Evolutionary conservation across 1,139 yeast genomes (phyloP), one percentile per base, ranked within the genome.

Genomic region (Scheffersomyces titani): DNA sequence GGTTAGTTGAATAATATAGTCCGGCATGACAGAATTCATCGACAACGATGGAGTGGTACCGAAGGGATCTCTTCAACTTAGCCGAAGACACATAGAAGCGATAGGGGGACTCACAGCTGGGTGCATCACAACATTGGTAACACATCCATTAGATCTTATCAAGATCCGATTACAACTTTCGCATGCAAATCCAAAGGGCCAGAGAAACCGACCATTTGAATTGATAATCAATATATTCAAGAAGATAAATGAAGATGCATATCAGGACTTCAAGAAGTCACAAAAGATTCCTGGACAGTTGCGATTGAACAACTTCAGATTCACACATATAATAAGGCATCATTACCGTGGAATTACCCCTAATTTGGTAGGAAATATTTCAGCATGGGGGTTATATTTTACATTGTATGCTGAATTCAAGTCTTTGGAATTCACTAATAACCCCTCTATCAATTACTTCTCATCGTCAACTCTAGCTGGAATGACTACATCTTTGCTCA

Each of bases 371-470:
- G 99, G 98, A 0, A 92, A 92, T 62, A 86, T 96, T 0, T 69
- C 87, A 0, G 96, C 97, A 0, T 94, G 99, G 98, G 90, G 92
- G 0, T 69, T 90, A 11, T 94, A 94, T 66, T 94, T 94, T 70
- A 82, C 87, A 20, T 74, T 90, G 46, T 94, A 93, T 71, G 83
- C 87, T 51, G 82, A 78, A 55, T 80, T 83, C 63, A 89, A 89
- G 64, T 74, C 72, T 46, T 45, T 54, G 60, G 20, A 71, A 40
- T 50, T 59, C 16, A 53, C 68, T 2, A 55, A 61, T 6, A 64
- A 63, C 50, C 63, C 69, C 22, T 69, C 80, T 0, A 55, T 71
- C 3, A 71, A 69, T 55, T 79, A 73, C 61, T 77, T 78, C 54
- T 64, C 71, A 5, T 71, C 81, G 7, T 76, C 81, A 1, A 60